Evolutionary conservation across 164 flowering plant genomes (phyloP), one percentile per base, ranked within the genome.

Genomic region (Cinnamomum chago): DNA sequence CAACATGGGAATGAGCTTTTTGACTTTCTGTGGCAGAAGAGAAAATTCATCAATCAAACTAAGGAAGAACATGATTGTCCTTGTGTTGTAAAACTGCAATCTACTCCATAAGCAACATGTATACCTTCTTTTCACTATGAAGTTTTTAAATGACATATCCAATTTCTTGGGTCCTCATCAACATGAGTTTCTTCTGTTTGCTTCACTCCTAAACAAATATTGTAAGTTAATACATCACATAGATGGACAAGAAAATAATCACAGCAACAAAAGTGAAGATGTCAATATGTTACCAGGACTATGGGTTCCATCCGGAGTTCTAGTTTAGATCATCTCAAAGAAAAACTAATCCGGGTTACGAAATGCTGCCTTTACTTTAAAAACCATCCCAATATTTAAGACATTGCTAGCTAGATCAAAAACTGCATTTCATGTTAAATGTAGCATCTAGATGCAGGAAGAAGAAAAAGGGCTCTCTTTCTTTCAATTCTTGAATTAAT

Each of bases 291-390:
- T 90, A 94, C 98, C 86, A n/a, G 75, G 84, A 75, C 52, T 83
- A 75, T 94, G 98, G 67, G 90, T 89, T 73, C 97, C 95, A 82
- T 83, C 81, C 33, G 85, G 84, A 17, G 84, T 84, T 79, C 76
- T 87, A 9, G 92, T 81, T 6, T 81, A 86, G 62, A 88, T 81
- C 98, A 94, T 94, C 87, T 84, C 82, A 62, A 91, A 91, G 82
- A 90, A 86, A 76, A 94, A 91, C 75, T 91, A 97, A 85, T 94
- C 98, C 1, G 97, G 97, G 76, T 94, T 94, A 81, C 86, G 86
- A 77, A 82, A 86, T 2, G 90, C 84, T 1, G 97, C 97, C 75
- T 89, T 91, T 85, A 91, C 97, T 76, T 79, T 83, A 30, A 68
- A 92, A 75, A 11, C 22, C 64, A 28, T 18, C 67, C 2, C 28